Percentiles rank a stretch among this genome's conserved stretches.
Evolutionary conservation across 495 filamentous ascomycete genomes (phyloP).

Genomic region (Xylaria scruposa): DNA sequence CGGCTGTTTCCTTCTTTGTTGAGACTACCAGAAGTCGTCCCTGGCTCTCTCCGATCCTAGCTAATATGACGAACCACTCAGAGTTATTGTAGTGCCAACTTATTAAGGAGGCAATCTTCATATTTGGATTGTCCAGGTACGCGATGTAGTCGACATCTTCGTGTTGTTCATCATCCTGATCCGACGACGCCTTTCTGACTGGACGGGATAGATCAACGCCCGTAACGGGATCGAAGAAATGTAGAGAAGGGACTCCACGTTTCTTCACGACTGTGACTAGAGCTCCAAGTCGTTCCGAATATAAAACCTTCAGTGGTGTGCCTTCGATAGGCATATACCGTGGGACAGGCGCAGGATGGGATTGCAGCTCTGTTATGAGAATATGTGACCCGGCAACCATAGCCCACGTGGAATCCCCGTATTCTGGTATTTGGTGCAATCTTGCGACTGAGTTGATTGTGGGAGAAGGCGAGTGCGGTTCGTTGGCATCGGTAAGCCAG

Average conservation of each 20-base stretch:
- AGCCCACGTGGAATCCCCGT: constrained; percentile 41
- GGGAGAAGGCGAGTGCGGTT: constrained; percentile 36
- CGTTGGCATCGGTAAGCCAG: constrained; percentile 50
- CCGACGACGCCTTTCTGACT: constrained; percentile 41
- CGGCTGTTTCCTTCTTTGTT: constrained; percentile 35
- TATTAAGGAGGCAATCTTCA: constrained; percentile 49
- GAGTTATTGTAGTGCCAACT: constrained; percentile 54
- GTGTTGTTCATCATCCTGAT: constrained; percentile 26
- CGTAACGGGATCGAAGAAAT: constrained; percentile 57
- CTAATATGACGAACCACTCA: constrained; percentile 54
- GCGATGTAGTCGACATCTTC: constrained; percentile 43
- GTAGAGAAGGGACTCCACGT: constrained; percentile 44
- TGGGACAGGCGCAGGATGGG: constrained; percentile 55
- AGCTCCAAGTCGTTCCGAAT: constrained; percentile 56
- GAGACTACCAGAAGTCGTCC: constrained; percentile 57
- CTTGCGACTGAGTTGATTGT: constrained; percentile 44
- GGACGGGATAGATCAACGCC: constrained; percentile 52
- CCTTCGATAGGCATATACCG: constrained; percentile 55
- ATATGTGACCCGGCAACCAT: constrained; percentile 54
- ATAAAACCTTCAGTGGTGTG: constrained; percentile 61
- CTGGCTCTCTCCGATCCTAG: constrained; percentile 40
- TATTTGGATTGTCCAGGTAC: constrained; percentile 48
- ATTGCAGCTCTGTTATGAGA: constrained; percentile 57
- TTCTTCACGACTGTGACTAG: constrained; percentile 59
- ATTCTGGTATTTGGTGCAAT: constrained; percentile 34